phyloP scores from a whole-genome alignment of 169 alveolate species.

The Eimeria acervulina region DNA sequence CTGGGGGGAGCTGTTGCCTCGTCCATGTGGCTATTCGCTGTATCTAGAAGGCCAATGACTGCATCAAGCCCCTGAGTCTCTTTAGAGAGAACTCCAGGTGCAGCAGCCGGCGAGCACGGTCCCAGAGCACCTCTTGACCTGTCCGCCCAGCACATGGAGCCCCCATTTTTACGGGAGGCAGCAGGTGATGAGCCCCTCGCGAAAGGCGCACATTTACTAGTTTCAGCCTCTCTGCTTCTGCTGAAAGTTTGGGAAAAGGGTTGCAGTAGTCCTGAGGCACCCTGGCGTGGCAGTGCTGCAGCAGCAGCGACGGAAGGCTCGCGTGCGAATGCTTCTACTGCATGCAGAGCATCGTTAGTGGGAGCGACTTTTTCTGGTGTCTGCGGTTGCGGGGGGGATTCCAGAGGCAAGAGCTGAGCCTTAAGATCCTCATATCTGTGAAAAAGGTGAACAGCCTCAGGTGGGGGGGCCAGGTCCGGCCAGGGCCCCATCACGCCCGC shows the following conservation, averaged over 20 bases:
- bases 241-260: neutral
- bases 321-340: neutral
- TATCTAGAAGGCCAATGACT: neutral
- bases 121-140: neutral
- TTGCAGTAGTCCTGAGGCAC: neutral
- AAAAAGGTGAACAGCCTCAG: slow-evolving; percentile 43
- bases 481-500: slow-evolving; percentile 33
- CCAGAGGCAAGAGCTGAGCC: neutral
- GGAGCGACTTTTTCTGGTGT: neutral
- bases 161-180: neutral
- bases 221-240: neutral
- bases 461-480: slow-evolving; percentile 74
- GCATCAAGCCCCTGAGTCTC: neutral
- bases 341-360: neutral
- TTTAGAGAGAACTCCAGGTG: neutral
- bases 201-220: neutral
- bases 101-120: neutral
- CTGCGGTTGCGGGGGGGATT: neutral
- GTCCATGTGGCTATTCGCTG: neutral
- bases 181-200: neutral
- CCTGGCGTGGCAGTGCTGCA: neutral
- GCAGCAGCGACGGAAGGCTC: neutral
- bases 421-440: slow-evolving; percentile 59
- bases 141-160: neutral
- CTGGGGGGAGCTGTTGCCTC: neutral